Conservation (phyloP, 495 filamentous ascomycete genomes). For the Neurospora sp. region DNA sequence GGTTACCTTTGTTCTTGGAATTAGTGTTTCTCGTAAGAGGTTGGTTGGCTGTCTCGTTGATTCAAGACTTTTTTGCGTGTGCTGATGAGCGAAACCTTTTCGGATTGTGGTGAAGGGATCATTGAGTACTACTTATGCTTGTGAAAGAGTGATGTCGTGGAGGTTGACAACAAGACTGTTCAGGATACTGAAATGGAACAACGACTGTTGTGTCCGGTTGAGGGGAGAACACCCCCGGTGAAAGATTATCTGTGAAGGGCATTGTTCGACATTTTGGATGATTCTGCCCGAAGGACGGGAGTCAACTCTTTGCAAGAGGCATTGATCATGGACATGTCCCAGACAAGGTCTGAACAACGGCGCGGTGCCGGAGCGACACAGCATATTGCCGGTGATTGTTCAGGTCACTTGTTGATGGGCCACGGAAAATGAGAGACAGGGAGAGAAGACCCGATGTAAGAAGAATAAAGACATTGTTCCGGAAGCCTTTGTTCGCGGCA, state of each 20-base stretch:
- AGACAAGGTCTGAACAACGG: neutral
- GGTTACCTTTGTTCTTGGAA: neutral
- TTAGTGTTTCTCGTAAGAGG: neutral
- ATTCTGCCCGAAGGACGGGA: neutral
- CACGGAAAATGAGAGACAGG: neutral
- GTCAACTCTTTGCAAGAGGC: neutral
- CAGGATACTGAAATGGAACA: neutral
- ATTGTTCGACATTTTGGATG: neutral
- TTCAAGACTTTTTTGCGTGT: neutral
- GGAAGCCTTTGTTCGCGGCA: neutral
- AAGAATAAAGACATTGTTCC: neutral
- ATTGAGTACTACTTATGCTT: neutral
- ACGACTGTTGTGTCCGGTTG: neutral
- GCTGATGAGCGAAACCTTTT: neutral
- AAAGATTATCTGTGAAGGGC: neutral
- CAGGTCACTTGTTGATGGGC: neutral
- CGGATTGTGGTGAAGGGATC: neutral
- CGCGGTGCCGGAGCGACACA: neutral
- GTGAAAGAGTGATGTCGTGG: neutral
- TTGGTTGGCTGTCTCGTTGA: neutral
- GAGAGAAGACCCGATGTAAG: neutral
- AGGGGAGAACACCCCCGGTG: neutral
- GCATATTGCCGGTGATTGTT: neutral
- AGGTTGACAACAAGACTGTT: neutral
- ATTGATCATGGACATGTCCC: neutral